Evolutionary conservation across 371 early-diverging fungal species (phyloP).

Genomic region (Pancytospora epiphaga): DNA sequence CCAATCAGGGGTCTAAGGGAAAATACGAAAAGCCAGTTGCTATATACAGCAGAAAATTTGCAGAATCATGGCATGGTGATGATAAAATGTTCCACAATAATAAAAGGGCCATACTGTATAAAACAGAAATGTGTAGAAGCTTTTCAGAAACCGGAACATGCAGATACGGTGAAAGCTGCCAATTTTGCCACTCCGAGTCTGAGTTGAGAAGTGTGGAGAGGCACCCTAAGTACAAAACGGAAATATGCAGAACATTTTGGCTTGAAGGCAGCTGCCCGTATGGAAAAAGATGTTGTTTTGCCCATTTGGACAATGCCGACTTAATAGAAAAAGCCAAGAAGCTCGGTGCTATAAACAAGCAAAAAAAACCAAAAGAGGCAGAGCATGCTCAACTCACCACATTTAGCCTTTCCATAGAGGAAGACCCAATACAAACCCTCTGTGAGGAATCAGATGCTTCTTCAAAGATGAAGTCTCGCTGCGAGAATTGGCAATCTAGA

Average conservation of each 20-base stretch:
- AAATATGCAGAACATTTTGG: constrained; percentile 69
- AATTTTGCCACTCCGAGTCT: constrained; percentile 74
- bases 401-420: too few relatives aligned
- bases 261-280: constrained; percentile 66
- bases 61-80: background rate
- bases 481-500: too few relatives aligned
- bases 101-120: constrained; percentile 71
- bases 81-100: constrained; percentile 32
- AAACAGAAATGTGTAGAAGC: constrained; percentile 84
- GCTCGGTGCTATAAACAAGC: too few relatives aligned
- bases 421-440: too few relatives aligned
- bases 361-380: too few relatives aligned
- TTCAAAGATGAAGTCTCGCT: too few relatives aligned
- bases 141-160: constrained; percentile 76
- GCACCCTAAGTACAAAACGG: constrained; percentile 82
- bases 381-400: too few relatives aligned
- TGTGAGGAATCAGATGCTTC: too few relatives aligned
- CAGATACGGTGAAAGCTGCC: constrained; percentile 79
- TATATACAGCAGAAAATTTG: constrained; percentile 19
- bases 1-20: too few relatives aligned
- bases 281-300: constrained; percentile 67
- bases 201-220: constrained; percentile 72
- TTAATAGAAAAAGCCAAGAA: background rate
- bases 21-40: background rate
- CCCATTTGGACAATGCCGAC: constrained; percentile 59